These are phyloP conservation scores for Canariomyces notabilis DNA, from an alignment of 2,329 filamentous ascomycete species.

Conservation along the genomic window DNA sequence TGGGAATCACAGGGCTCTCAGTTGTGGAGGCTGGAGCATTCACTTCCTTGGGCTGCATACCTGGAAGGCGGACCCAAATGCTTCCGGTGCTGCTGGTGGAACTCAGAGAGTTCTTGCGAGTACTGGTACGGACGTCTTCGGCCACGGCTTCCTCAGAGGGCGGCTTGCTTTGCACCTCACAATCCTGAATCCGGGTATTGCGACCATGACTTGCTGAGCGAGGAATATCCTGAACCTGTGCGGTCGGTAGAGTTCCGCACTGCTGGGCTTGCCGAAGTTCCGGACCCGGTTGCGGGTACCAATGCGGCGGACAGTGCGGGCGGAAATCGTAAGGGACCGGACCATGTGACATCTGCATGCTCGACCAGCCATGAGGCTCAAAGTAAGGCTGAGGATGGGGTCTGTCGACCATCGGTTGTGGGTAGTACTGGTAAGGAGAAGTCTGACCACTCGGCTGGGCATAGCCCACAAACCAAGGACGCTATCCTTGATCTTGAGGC, in stretches of 20 bases:
- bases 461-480: too few species aligned
- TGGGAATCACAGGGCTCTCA: neutral
- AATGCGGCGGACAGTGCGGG: neutral
- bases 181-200: neutral
- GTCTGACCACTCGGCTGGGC: too few species aligned
- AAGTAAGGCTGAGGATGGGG: neutral
- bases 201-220: neutral
- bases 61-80: neutral
- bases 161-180: constrained; percentile 1
- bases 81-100: neutral
- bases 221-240: neutral
- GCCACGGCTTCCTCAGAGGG: constrained; percentile 1
- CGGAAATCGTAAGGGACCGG: neutral
- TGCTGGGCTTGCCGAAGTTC: neutral
- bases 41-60: neutral
- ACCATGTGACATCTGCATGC: neutral
- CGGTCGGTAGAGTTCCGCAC: neutral
- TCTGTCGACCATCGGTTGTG: too few species aligned
- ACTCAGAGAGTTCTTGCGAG: neutral
- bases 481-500: neutral
- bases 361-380: neutral
- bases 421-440: too few species aligned
- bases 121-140: neutral
- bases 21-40: too few species aligned
- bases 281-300: neutral